These are phyloP conservation scores for Mallotus japonicus DNA, from an alignment of 441 rosid species.

Conservation along the genomic window DNA sequence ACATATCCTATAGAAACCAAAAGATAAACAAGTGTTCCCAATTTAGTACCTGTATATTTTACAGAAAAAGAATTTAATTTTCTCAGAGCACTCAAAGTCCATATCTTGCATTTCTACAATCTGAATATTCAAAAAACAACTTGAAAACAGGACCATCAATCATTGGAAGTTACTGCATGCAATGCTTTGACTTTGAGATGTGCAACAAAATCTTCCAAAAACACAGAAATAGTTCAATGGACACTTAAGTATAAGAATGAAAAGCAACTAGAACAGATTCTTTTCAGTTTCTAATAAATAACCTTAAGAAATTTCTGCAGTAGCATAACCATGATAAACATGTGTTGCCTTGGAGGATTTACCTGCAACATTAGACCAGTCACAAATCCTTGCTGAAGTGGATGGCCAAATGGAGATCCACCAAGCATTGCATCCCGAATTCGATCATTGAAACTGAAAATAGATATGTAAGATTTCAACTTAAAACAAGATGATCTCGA, in stretches of 20 bases:
- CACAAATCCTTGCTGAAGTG: constrained; percentile 95
- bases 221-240: background rate
- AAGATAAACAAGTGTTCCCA: background rate
- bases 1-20: background rate
- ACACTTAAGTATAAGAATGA: background rate
- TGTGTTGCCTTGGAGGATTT: constrained; percentile 10
- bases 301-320: background rate
- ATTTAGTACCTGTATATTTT: background rate
- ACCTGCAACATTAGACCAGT: constrained; percentile 92
- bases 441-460: constrained; percentile 87
- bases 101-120: background rate
- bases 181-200: background rate
- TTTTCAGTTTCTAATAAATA: background rate
- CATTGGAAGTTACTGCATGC: background rate
- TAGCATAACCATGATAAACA: constrained; percentile 11
- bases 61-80: background rate
- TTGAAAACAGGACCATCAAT: background rate
- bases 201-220: constrained; percentile 13
- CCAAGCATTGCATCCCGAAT: constrained; percentile 97
- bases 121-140: background rate
- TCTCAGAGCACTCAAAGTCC: background rate
- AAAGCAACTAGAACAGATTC: background rate
- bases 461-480: background rate
- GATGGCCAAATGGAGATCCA: constrained; percentile 97
- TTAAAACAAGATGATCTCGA: too few relatives aligned